A percentile compares a stretch with the other conserved stretches of the same genome.
Evolutionary conservation across 2,329 filamentous ascomycete genomes (phyloP).

Genomic region (Tolypocladium album): DNA sequence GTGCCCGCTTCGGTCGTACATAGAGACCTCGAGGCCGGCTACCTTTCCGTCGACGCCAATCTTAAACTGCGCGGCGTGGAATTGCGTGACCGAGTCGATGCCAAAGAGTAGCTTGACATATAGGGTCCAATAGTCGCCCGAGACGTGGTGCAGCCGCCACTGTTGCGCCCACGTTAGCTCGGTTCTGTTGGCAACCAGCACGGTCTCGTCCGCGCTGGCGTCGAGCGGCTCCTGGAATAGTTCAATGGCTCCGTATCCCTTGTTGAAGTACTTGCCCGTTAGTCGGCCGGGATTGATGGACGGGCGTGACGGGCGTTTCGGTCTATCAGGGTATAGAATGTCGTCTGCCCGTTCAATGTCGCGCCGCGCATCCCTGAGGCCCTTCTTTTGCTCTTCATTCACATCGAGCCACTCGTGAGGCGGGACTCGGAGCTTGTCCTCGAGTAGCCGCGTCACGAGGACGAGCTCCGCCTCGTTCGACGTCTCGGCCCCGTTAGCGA

Average conservation of each 20-base stretch:
- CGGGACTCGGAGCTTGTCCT: constrained; percentile 17
- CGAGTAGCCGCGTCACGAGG: constrained; percentile 15
- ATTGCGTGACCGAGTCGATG: neutral
- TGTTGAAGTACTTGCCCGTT: constrained; percentile 31
- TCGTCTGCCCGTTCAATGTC: constrained; percentile 17
- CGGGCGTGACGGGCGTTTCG: constrained; percentile 21
- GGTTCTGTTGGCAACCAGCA: constrained; percentile 12
- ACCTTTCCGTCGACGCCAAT: neutral
- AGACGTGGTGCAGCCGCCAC: constrained; percentile 14
- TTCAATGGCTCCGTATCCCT: constrained; percentile 23
- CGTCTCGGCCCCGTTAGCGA: neutral
- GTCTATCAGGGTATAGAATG: constrained; percentile 24
- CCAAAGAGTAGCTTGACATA: neutral
- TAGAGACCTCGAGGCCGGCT: neutral
- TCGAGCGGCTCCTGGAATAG: constrained; percentile 8
- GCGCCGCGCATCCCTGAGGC: constrained; percentile 6
- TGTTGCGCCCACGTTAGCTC: constrained; percentile 11
- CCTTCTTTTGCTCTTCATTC: constrained; percentile 2
- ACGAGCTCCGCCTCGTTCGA: constrained; percentile 20
- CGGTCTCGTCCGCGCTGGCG: constrained; percentile 1
- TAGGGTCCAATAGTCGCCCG: constrained; percentile 16
- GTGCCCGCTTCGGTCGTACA: neutral
- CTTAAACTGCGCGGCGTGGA: constrained; percentile 6
- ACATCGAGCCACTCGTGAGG: constrained; percentile 9
- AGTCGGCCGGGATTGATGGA: constrained; percentile 21